Conservation (phyloP, 371 early-diverging fungal species). For the Apophysomyces elegans region DNA sequence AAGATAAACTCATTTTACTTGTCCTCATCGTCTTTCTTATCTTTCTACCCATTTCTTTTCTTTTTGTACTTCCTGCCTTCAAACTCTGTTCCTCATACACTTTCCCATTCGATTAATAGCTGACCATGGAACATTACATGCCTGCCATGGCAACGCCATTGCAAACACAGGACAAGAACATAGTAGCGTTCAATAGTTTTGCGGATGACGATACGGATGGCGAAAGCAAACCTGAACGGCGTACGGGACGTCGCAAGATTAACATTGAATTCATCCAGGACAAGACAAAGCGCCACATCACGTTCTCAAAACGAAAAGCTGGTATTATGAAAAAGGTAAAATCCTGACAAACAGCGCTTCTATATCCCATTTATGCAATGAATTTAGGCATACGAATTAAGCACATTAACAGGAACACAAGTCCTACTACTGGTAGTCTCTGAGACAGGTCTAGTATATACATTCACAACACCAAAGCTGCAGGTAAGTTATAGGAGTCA, state of each 20-base stretch:
- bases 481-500: constrained; percentile 38
- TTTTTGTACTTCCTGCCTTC: constrained; percentile 9
- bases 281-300: constrained; percentile 93
- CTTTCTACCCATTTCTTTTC: constrained; percentile 7
- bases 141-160: constrained; percentile 6
- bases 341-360: background rate
- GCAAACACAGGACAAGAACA: background rate
- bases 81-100: background rate
- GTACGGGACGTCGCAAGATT: constrained; percentile 87
- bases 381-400: constrained; percentile 89
- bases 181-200: constrained; percentile 5
- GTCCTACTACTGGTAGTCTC: constrained; percentile 94
- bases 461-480: constrained; percentile 95
- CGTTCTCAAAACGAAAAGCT: constrained; percentile 97
- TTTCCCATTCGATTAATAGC: constrained; percentile 8
- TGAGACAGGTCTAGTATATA: constrained; percentile 97
- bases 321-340: constrained; percentile 98
- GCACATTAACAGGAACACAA: constrained; percentile 95
- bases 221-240: constrained; percentile 20
- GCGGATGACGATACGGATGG: constrained; percentile 24
- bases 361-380: background rate
- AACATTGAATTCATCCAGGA: constrained; percentile 97
- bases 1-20: background rate
- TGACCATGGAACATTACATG: constrained; percentile 2
- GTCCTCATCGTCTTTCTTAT: background rate